Evolutionary conservation across 495 filamentous ascomycete genomes (phyloP).

Genomic region (Aspergillus egyptiacus): DNA sequence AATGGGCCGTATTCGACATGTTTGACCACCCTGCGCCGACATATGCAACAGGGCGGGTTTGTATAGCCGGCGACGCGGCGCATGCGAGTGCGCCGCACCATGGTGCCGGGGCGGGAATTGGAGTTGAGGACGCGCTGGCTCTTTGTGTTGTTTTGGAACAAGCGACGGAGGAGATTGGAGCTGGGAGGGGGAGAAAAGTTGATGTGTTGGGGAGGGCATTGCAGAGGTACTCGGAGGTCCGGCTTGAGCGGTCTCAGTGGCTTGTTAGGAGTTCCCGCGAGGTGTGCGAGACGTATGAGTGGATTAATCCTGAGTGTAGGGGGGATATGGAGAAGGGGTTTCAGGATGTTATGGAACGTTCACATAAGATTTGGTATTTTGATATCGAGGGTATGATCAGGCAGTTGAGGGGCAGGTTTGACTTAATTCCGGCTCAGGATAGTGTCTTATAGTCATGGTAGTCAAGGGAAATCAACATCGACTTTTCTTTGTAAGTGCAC

Average conservation of each 20-base stretch:
- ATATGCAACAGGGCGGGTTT: conserved; percentile 36
- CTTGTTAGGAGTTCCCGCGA: conserved; percentile 27
- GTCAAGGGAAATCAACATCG: too few relatives aligned
- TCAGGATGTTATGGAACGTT: conserved; percentile 24
- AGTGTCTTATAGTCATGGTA: background rate
- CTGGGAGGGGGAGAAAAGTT: background rate
- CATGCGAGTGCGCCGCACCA: conserved; percentile 42
- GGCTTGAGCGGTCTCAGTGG: conserved; percentile 25
- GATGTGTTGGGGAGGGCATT: conserved; percentile 16
- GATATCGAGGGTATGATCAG: conserved; percentile 28
- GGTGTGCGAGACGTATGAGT: conserved; percentile 25
- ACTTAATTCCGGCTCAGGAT: background rate
- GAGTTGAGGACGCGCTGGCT: conserved; percentile 49
- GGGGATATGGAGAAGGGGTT: conserved; percentile 16
- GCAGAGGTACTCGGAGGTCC: conserved; percentile 13
- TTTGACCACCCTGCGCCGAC: conserved; percentile 33
- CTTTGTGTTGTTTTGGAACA: conserved; percentile 30
- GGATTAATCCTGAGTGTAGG: conserved; percentile 15
- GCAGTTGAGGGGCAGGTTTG: conserved; percentile 11
- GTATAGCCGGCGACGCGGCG: conserved; percentile 46
- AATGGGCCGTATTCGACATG: conserved; percentile 53
- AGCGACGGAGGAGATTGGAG: background rate
- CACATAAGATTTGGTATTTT: conserved; percentile 30
- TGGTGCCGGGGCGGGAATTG: conserved; percentile 50
- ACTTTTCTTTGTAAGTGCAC: too few relatives aligned